phyloP scores from a whole-genome alignment of 2,329 filamentous ascomycete genomes.

The Clonostachys solani region DNA sequence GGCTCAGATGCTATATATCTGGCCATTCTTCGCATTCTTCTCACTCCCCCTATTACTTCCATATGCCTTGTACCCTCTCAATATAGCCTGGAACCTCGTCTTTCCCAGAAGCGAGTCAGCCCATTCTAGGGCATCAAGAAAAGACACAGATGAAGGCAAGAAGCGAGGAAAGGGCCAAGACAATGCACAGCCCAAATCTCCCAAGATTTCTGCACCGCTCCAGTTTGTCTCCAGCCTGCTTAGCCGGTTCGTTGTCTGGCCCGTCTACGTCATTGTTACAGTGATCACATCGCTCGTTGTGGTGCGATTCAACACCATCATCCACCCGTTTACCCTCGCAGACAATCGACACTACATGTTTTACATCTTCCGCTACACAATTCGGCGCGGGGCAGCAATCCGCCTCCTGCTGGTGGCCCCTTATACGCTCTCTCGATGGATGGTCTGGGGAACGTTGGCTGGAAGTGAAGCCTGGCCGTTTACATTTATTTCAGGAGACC shows the following conservation, averaged over 20 bases:
- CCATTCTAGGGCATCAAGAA: background rate
- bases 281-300: conserved; percentile 32
- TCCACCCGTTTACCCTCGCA: conserved; percentile 93
- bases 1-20: conserved; percentile 92
- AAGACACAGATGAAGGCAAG: too few relatives aligned
- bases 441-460: conserved; percentile 60
- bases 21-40: conserved; percentile 87
- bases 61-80: conserved; percentile 20
- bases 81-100: background rate
- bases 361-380: conserved; percentile 84
- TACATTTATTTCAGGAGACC: background rate
- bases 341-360: conserved; percentile 98
- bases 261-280: conserved; percentile 25
- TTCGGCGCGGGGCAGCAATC: conserved; percentile 59
- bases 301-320: conserved; percentile 82
- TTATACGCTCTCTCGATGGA: conserved; percentile 69
- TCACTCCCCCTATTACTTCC: conserved; percentile 73
- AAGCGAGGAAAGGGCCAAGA: background rate
- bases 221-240: conserved; percentile 11
- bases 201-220: conserved; percentile 11
- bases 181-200: background rate
- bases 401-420: conserved; percentile 64
- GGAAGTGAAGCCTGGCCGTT: conserved; percentile 15
- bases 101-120: background rate
- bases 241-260: conserved; percentile 19